Percentiles rank a stretch among this genome's conserved stretches.
These are phyloP conservation scores for Xylaria sp. DNA, from an alignment of 2,329 filamentous ascomycete species.

Conservation along the genomic window DNA sequence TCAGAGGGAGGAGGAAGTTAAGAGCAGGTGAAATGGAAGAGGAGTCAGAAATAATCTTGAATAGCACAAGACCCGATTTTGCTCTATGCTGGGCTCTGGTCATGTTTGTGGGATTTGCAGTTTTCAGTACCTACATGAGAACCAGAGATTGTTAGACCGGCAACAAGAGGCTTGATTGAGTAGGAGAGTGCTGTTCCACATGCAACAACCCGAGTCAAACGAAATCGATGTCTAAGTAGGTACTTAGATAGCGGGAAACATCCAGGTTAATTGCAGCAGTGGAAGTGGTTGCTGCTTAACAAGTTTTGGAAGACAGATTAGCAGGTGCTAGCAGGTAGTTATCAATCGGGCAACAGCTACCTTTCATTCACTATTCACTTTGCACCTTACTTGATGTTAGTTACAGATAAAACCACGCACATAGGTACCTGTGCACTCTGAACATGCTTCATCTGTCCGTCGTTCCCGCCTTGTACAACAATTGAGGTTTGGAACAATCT, in stretches of 20 bases:
- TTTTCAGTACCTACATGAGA: not conserved
- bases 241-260: no score
- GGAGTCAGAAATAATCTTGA: not conserved
- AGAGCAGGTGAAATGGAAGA: not conserved
- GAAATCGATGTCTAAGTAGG: not conserved
- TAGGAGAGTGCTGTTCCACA: not conserved
- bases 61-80: not conserved
- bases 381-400: not conserved
- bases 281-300: not conserved
- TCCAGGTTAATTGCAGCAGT: not conserved
- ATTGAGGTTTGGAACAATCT: not conserved
- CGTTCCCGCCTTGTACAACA: not conserved
- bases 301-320: not conserved
- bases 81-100: not conserved
- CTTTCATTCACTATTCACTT: not conserved
- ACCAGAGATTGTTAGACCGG: not conserved
- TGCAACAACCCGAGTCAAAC: slow-evolving; percentile 6
- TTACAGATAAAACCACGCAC: not conserved
- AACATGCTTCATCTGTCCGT: not conserved
- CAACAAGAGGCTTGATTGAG: not conserved
- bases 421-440: not conserved
- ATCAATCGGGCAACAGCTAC: slow-evolving; percentile 8
- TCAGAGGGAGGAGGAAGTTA: not conserved
- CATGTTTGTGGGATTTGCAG: slow-evolving; percentile 9
- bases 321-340: not conserved